Evolutionary conservation across 768 basidiomycete genomes (phyloP).

Genomic region (Xerocomellus amylosporus): DNA sequence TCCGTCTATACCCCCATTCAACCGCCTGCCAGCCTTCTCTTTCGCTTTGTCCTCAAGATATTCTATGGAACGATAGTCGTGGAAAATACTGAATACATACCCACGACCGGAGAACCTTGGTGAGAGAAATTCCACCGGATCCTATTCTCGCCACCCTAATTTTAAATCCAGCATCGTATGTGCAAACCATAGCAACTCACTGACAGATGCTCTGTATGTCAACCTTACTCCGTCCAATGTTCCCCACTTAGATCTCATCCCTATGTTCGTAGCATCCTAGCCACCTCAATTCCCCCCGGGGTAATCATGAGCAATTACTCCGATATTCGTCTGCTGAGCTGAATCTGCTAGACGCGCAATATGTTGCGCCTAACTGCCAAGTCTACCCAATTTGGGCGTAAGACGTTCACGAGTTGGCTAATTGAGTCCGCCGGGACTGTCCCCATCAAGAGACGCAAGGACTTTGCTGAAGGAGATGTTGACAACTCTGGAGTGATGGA

Average conservation of each 20-base stretch:
- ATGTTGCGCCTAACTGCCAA: slow-evolving; percentile 87
- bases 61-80: slow-evolving; percentile 90
- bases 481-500: slow-evolving; percentile 73
- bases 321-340: slow-evolving; percentile 3
- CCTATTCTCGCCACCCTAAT: background rate
- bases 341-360: slow-evolving; percentile 55
- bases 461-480: slow-evolving; percentile 48
- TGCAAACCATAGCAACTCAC: slow-evolving; percentile 82
- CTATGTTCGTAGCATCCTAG: slow-evolving; percentile 52
- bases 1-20: slow-evolving; percentile 2
- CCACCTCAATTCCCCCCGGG: slow-evolving; percentile 67
- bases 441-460: slow-evolving; percentile 75
- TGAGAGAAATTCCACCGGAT: slow-evolving; percentile 28
- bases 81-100: slow-evolving; percentile 71
- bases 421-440: slow-evolving; percentile 87
- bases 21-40: slow-evolving; percentile 49
- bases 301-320: slow-evolving; percentile 36
- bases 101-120: slow-evolving; percentile 74
- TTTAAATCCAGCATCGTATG: slow-evolving; percentile 63
- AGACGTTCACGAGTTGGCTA: slow-evolving; percentile 86
- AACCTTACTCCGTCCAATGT: background rate
- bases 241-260: background rate
- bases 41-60: slow-evolving; percentile 82
- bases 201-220: slow-evolving; percentile 82
- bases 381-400: slow-evolving; percentile 78